Base-by-base conservation (phyloP, 371 early-diverging fungal species). In the Apophysomyces sp. region DNA sequence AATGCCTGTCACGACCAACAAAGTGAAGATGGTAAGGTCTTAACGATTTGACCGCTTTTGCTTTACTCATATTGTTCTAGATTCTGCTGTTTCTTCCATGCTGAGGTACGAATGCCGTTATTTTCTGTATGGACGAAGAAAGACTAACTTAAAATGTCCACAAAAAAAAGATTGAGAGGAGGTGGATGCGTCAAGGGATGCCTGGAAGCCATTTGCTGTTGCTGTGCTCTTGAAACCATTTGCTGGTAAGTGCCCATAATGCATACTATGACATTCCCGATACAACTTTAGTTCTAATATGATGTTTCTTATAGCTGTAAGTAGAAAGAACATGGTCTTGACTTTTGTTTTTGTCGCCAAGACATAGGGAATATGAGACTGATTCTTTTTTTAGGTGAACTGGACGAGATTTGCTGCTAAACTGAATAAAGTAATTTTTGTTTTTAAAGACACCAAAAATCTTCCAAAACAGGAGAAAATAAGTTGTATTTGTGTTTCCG, bases 171-270 rank as follows among this genome's bases (percentile, higher is more conserved):
- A 58, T 61, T 73, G n/a, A 61, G 74, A 40, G 74, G 74, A 61
- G 74, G 74, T 65, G 74, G 74, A 26, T 73, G 74, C 44, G 65
- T 73, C 49, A 73, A 73, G 63, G 74, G 65, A 56, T 73, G 74
- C 56, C 59, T 73, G 55, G 69, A 64, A 40, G 52, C 70, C 30
- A 69, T 73, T 52, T 73, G 74, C 63, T 73, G 67, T 67, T 73
- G 74, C 67, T 71, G 72, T 58, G 67, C 67, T 24, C 32, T 67
- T 16, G 67, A 67, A 56, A 60, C 67, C 30, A 67, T 67, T 21
- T 67, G 67, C 52, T 67, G 67, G 67, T 67, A 67, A 55, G 57
- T 55, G 34, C n/a, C n/a, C n/a, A n/a, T n/a, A n/a, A n/a, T n/a
- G n/a, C n/a, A n/a, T n/a, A n/a, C n/a, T n/a, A n/a, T n/a, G n/a